Evolutionary conservation across 2,329 filamentous ascomycete genomes (phyloP), one percentile per base, ranked within the genome.

Genomic region (Helotiales sp.): DNA sequence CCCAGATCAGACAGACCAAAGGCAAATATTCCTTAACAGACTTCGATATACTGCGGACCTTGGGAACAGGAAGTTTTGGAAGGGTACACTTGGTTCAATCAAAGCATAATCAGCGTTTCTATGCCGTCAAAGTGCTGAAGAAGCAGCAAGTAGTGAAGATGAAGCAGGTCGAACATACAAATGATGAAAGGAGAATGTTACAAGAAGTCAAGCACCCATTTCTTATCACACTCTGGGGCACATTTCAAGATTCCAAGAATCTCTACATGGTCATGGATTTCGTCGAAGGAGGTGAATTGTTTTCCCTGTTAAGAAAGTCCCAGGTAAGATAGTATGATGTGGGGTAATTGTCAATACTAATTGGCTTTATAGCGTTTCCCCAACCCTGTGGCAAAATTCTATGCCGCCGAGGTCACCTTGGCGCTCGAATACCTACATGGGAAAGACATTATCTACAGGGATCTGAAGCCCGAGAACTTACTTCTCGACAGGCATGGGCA

Each of bases 201-300:
- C 92, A 93, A 78, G 92, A 97, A 79, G 96, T 98, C 79, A 97
- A 97, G 80, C 95, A 99, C 81, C 94, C 96, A 13, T 99, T 99
- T 82, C 85, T 99, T 71, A 96, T 99, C 78, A 99, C 96, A 1
- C 85, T 99, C 47, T 99, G 96, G 96, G 96, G 96, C 66, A 99
- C 96, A 10, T 99, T 98, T 80, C 95, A 98, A 79, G 96, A 99
- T 77, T 87, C 90, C 60, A 93, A 90, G 82, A 98, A 97, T 78
- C 84, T 99, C 40, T 99, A 99, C 86, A 99, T 99, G 96, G 96
- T 99, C 76, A 99, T 99, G 96, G 96, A 99, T 80, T 99, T 99
- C 83, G 95, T 99, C 63, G 96, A 99, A 81, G 96, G 96, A 73
- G 96, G 96, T 76, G 96, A 99, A 84, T 85, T 99, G 63, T 99